Base-by-base conservation (phyloP, 768 basidiomycete species). In the Amyloporia xantha region DNA sequence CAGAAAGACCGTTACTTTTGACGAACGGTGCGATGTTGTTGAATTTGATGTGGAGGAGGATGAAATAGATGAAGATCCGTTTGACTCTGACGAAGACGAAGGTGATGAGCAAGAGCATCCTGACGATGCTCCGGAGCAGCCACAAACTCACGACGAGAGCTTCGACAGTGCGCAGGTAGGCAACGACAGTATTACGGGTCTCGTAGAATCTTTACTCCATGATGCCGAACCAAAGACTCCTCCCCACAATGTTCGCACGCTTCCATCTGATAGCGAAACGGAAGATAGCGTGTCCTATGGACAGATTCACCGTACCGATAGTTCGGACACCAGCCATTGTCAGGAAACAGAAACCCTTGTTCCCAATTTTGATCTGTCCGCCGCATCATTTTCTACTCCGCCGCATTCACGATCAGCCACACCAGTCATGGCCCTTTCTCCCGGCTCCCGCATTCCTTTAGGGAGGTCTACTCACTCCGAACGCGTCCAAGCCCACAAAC, bases 1-100 rank as follows among this genome's bases (percentile, higher is more conserved):
- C 17, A 66, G 85, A 52, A 91, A 90, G 63, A 90, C 79, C 0
- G 91, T 93, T 23, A 86, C 79, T 1, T 93, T 86, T 50, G 76
- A 84, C 61, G 84, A 87, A 53, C 75, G 79, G 10, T 87, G 85
- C 55, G 89, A 92, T 52, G 88, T 93, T 10, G 65, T 91, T 25
- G 88, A 91, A 59, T 90, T 88, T 60, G 83, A 87, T 49, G 68
- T 74, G 17, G 84, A 78, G 11, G 76, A 86, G 44, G 72, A 71
- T 35, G 54, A 54, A 19, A 4, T 59, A 30, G 69, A 73, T 19
- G 71, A 71, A 44, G 70, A 77, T 49, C 68, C 74, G 2, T 78
- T 78, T 42, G 62, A 70, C 59, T 72, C 68, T 21, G 51, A 53
- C 23, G 71, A 70, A 17, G 62, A 60, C 21, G 60, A 55, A 6